Percentiles rank a stretch among this genome's conserved stretches.
Evolutionary conservation across 2,329 filamentous ascomycete genomes (phyloP).

Genomic region (Chlorencoelia australis): DNA sequence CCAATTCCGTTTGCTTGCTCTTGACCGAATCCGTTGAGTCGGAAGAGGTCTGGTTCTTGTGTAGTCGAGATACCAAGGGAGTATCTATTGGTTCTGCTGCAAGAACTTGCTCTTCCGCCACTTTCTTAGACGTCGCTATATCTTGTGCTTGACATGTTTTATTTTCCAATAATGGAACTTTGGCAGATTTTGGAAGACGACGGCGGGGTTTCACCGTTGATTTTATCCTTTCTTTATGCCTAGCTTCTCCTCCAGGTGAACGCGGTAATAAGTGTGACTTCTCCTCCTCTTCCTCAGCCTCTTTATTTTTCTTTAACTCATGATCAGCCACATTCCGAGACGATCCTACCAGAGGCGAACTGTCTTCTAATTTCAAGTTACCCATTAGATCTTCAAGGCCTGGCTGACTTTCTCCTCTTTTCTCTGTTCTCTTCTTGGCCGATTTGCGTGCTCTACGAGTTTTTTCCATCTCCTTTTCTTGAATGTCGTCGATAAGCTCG

Average conservation of each 20-base stretch:
- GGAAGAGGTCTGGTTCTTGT: too few relatives aligned
- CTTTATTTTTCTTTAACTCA: too few relatives aligned
- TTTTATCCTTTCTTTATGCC: slow-evolving; percentile 22
- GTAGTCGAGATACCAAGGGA: too few relatives aligned
- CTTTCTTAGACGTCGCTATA: too few relatives aligned
- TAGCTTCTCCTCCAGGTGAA: slow-evolving; percentile 8
- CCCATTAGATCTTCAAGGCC: slow-evolving; percentile 22
- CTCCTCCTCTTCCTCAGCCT: slow-evolving; percentile 6
- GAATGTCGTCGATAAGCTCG: slow-evolving; percentile 18
- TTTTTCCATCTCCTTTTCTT: slow-evolving; percentile 15
- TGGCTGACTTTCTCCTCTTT: slow-evolving; percentile 6
- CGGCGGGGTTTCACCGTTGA: slow-evolving; percentile 23
- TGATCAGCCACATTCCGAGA: too few relatives aligned
- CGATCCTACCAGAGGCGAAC: too few relatives aligned
- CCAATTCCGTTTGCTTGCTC: slow-evolving; percentile 5
- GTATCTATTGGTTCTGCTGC: too few relatives aligned
- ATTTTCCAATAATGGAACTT: too few relatives aligned
- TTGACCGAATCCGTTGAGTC: too few relatives aligned
- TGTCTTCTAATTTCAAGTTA: slow-evolving; percentile 20
- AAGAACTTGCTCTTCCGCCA: too few relatives aligned
- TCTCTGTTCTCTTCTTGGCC: slow-evolving; percentile 12
- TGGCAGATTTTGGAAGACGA: slow-evolving; percentile 16
- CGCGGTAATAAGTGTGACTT: slow-evolving; percentile 6
- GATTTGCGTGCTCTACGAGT: slow-evolving; percentile 9
- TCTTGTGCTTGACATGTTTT: too few relatives aligned